Evolutionary conservation across 2,329 filamentous ascomycete genomes (phyloP), one percentile per base, ranked within the genome.

Genomic region (Aspergillus japonicus): DNA sequence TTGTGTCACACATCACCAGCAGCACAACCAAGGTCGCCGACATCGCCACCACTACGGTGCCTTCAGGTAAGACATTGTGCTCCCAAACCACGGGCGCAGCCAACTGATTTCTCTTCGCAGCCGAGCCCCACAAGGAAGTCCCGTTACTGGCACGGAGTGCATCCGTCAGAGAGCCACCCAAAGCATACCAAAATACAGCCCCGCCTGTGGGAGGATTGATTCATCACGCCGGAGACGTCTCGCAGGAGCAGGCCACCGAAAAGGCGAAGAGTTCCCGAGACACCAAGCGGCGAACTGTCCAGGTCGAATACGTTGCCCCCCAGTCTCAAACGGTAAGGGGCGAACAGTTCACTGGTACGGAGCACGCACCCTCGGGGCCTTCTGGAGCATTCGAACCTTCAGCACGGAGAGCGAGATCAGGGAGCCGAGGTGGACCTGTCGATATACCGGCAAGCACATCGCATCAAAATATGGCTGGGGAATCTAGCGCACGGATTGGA

Each of bases 1-100:
- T 98, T 52, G 94, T 99, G 52, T 91, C 93, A 71, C 93, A 97
- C 74, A 97, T 99, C 71, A 98, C 95, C 23, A 98, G 95, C 77
- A 94, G 89, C 72, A 96, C 92, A 4, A 97, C 94, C 8, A 91
- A 90, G 55, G 87, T 91, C 11, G 87, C 85, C 53, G 93, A 98
- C 68, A 93, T 96, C 67, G 88, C 92, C 66, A 91, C 92, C 67
- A 88, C 90, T 2, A 90, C 91, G 1, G 85, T 91, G 10, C 81
- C 86, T 23, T 74, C 80, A 66, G 82, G 84, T 86, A 80, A 73
- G 80, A 62, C 35, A 16, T 50, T 31, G 29, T 24, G 26, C 26
- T 19, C 24, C 11, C 3, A 50, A 23, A 49, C 11, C 29, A 31
- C 21, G 2, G 42, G 48, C 12, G 35, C 56, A 26, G 23, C 44